A percentile compares a stretch with the other conserved stretches of the same genome.
Conservation (phyloP, 148 eudicot species). For the Rhododendron vialii region DNA sequence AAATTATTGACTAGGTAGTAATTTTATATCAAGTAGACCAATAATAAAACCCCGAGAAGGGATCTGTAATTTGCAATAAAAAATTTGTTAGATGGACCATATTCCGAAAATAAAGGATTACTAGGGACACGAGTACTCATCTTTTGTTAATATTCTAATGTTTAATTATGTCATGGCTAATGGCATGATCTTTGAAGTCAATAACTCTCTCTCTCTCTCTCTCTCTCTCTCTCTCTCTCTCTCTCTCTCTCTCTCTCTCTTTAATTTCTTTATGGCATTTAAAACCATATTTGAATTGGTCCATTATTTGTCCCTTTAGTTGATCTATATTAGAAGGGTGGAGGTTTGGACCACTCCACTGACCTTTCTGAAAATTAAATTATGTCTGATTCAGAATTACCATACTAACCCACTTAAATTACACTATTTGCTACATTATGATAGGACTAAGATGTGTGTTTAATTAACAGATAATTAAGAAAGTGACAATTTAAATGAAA, state of each 20-base stretch:
- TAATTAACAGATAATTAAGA: neutral
- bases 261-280: conserved; percentile 11
- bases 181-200: conserved; percentile 11
- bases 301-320: conserved; percentile 4
- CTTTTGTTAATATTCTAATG: neutral
- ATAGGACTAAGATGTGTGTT: neutral
- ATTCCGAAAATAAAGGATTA: neutral
- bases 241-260: neutral
- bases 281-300: conserved; percentile 13
- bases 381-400: neutral
- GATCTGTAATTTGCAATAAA: neutral
- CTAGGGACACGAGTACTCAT: neutral
- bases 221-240: too few relatives aligned
- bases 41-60: neutral
- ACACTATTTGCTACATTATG: neutral
- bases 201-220: neutral
- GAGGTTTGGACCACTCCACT: conserved; percentile 11
- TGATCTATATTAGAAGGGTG: conserved; percentile 4
- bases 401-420: neutral
- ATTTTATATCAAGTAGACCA: neutral
- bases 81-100: neutral
- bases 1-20: neutral
- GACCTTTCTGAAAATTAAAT: neutral
- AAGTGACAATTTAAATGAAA: neutral
- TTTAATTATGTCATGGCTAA: too few relatives aligned